A percentile compares a stretch with the other conserved stretches of the same genome.
Evolutionary conservation across 139 green algal species (phyloP).

Genomic region (Chlorella sp.): DNA sequence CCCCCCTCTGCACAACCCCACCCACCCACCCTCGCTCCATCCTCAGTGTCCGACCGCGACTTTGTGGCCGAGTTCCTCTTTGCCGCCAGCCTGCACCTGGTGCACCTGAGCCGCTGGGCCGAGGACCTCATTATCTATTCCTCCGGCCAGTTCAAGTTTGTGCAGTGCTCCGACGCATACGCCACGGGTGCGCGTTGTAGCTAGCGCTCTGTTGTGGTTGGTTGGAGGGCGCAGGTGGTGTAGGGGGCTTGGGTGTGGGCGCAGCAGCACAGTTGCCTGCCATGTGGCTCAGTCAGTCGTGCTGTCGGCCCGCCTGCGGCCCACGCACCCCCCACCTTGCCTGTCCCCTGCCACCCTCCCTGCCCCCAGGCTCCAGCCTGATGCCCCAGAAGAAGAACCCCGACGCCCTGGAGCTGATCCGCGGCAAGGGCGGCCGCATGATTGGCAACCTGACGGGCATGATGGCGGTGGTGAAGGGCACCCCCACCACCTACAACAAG

Average conservation of each 20-base stretch:
- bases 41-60: conserved; percentile 91
- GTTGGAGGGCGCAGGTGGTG: neutral
- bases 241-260: neutral
- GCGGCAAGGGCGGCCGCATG: conserved; percentile 74
- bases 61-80: conserved; percentile 95
- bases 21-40: neutral
- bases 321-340: too few species aligned
- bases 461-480: conserved; percentile 92
- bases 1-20: neutral
- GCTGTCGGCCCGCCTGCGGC: too few species aligned
- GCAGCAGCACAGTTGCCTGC: too few species aligned
- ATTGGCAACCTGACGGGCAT: conserved; percentile 91
- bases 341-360: too few species aligned
- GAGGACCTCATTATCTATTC: conserved; percentile 99
- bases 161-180: conserved; percentile 95
- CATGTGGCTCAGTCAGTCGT: too few species aligned
- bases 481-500: conserved; percentile 99
- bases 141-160: conserved; percentile 85
- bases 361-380: conserved; percentile 80
- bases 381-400: conserved; percentile 99
- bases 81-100: conserved; percentile 77
- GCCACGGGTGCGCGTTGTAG: conserved; percentile 75
- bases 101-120: conserved; percentile 90
- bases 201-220: neutral
- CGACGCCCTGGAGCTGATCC: conserved; percentile 97